Conservation (phyloP, 1,139 yeast genomes). For the Pichia sp. region DNA sequence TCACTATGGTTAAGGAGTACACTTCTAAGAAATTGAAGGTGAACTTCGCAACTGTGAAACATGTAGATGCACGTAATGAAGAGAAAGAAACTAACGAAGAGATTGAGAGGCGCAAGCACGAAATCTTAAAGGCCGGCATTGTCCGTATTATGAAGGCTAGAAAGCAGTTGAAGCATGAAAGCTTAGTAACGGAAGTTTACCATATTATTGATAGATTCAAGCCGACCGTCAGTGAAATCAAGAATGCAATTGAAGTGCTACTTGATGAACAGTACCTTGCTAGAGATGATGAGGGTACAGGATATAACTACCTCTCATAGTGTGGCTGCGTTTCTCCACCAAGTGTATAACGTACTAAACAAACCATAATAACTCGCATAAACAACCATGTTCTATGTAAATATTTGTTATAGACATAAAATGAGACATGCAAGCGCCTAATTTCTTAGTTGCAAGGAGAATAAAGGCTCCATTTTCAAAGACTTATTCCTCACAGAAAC, state of each 20-base stretch:
- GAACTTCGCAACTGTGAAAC: slow-evolving; percentile 73
- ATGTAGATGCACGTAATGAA: slow-evolving; percentile 64
- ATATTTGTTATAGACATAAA: too few relatives aligned
- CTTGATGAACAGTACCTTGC: slow-evolving; percentile 82
- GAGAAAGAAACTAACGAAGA: slow-evolving; percentile 79
- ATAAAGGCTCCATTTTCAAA: too few relatives aligned
- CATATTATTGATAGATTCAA: slow-evolving; percentile 82
- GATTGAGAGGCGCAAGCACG: slow-evolving; percentile 79
- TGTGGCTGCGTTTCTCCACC: too few relatives aligned
- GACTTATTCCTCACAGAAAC: too few relatives aligned
- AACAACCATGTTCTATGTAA: too few relatives aligned
- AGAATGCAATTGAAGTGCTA: slow-evolving; percentile 76
- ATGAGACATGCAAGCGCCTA: too few relatives aligned
- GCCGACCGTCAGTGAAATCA: slow-evolving; percentile 81
- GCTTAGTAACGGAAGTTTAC: slow-evolving; percentile 80
- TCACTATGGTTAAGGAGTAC: slow-evolving; percentile 73
- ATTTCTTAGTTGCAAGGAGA: too few relatives aligned
- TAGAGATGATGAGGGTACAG: slow-evolving; percentile 60
- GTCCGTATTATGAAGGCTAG: slow-evolving; percentile 97
- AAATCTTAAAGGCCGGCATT: slow-evolving; percentile 84
- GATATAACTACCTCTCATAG: slow-evolving; percentile 71
- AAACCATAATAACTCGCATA: too few relatives aligned
- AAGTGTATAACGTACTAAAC: too few relatives aligned
- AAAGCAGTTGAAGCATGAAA: slow-evolving; percentile 69
- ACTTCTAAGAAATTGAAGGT: slow-evolving; percentile 79